Percentiles rank a stretch among this genome's conserved stretches.
These are phyloP conservation scores for Blastobotrys aristatus DNA, from an alignment of 1,139 yeast species.

Conservation along the genomic window DNA sequence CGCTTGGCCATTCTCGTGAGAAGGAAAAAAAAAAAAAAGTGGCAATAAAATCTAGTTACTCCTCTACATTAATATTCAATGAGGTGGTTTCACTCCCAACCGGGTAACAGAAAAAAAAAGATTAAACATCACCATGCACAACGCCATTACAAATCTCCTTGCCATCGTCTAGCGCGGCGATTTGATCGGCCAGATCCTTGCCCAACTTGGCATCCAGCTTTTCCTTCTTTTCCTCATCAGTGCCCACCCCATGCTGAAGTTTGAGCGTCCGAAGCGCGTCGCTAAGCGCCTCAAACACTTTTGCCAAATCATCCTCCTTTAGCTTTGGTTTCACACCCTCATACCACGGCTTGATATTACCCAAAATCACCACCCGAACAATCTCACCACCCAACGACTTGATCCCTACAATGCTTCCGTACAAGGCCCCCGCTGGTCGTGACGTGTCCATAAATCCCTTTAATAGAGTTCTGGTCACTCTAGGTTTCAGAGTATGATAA, in stretches of 20 bases:
- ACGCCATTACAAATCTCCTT: constrained; percentile 58
- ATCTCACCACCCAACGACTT: constrained; percentile 84
- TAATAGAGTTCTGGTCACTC: constrained; percentile 86
- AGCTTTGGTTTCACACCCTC: constrained; percentile 31
- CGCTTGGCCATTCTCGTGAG: background rate
- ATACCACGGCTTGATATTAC: constrained; percentile 77
- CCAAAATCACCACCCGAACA: constrained; percentile 74
- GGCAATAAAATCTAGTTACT: too few species aligned
- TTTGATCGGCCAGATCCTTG: constrained; percentile 46
- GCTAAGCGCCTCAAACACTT: constrained; percentile 28
- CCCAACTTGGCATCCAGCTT: constrained; percentile 60
- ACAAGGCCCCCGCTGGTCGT: constrained; percentile 83
- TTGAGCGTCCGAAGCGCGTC: constrained; percentile 32
- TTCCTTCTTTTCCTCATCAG: constrained; percentile 32
- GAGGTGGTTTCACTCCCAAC: too few species aligned
- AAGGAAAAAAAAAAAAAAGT: background rate
- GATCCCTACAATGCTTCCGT: constrained; percentile 86
- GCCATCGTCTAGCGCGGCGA: constrained; percentile 51
- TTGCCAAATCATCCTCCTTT: constrained; percentile 26
- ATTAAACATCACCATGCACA: constrained; percentile 37
- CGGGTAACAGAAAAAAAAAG: background rate
- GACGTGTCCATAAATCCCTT: constrained; percentile 81
- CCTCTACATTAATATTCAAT: too few species aligned
- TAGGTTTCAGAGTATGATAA: constrained; percentile 84
- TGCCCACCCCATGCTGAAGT: constrained; percentile 17